Percentiles rank a stretch among this genome's conserved stretches.
Evolutionary conservation across 1,139 yeast genomes (phyloP).

Genomic region (Torulaspora pretoriensis): DNA sequence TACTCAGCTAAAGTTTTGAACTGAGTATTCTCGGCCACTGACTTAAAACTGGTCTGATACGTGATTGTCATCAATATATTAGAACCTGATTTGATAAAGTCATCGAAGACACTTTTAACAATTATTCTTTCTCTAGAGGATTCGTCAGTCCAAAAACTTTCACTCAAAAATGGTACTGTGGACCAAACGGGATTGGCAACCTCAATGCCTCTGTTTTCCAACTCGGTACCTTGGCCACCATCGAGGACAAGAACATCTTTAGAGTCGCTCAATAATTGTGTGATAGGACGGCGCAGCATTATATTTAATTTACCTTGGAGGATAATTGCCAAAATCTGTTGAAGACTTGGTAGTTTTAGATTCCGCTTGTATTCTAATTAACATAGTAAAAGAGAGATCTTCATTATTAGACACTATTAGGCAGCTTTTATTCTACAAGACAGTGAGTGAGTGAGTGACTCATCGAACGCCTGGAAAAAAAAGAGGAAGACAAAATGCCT

Average conservation of each 20-base stretch:
- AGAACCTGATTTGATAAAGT: conserved; percentile 53
- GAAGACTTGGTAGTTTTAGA: too few relatives aligned
- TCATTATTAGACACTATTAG: neutral
- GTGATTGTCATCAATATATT: conserved; percentile 56
- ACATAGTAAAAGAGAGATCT: neutral
- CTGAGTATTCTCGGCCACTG: conserved; percentile 26
- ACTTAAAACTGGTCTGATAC: conserved; percentile 49
- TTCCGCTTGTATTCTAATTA: too few relatives aligned
- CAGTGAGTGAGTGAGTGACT: neutral
- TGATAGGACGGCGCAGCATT: conserved; percentile 10
- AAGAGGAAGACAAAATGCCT: neutral
- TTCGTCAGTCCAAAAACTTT: conserved; percentile 24
- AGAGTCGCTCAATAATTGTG: conserved; percentile 8
- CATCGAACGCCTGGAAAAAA: neutral
- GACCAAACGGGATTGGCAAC: conserved; percentile 39
- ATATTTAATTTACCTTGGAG: neutral
- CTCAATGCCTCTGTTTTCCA: conserved; percentile 39
- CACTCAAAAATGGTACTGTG: conserved; percentile 41
- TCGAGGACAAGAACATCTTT: conserved; percentile 36
- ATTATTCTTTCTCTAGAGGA: conserved; percentile 41
- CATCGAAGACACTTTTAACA: conserved; percentile 47
- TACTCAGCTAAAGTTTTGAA: conserved; percentile 34
- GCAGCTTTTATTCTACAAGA: neutral
- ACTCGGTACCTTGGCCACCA: conserved; percentile 46
- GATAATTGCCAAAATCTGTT: neutral